phyloP scores from a whole-genome alignment of 805 yeast genomes.

The Wickerhamomyces hampshirensis region DNA sequence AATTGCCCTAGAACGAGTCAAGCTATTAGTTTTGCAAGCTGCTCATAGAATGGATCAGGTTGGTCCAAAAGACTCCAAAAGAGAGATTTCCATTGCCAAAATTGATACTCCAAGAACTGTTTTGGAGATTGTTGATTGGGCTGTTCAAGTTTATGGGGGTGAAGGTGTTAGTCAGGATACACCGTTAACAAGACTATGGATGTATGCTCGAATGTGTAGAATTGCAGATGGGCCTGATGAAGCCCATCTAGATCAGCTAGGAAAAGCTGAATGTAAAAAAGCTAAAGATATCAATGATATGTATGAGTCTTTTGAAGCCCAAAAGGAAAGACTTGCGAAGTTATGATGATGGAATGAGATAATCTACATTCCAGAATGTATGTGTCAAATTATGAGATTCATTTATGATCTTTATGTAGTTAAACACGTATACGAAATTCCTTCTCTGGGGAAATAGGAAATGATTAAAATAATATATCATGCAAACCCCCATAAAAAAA shows the following conservation, averaged over 20 bases:
- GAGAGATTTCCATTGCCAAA: constrained; percentile 59
- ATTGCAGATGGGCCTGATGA: constrained; percentile 72
- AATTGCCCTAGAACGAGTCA: constrained; percentile 49
- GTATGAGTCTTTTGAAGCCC: constrained; percentile 17
- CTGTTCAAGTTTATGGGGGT: constrained; percentile 60
- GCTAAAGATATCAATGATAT: constrained; percentile 33
- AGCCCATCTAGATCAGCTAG: constrained; percentile 55
- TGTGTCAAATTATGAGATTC: too few relatives aligned
- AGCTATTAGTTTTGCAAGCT: constrained; percentile 51
- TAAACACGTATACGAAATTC: too few relatives aligned
- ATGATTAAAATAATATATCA: too few relatives aligned
- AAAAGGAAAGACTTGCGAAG: constrained; percentile 17
- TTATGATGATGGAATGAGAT: too few relatives aligned
- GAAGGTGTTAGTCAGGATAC: constrained; percentile 62
- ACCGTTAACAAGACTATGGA: constrained; percentile 50
- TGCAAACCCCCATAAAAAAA: too few relatives aligned
- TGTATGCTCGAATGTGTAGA: constrained; percentile 48
- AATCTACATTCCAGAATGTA: too few relatives aligned
- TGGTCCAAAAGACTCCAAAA: constrained; percentile 49
- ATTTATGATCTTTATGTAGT: too few relatives aligned
- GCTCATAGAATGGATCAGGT: constrained; percentile 53
- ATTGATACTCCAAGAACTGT: constrained; percentile 57
- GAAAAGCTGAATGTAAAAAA: constrained; percentile 39
- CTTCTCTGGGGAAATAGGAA: too few relatives aligned
- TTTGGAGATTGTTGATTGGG: constrained; percentile 50